These are phyloP conservation scores for Alternaria viburni DNA, from an alignment of 2,329 filamentous ascomycete genomes.

Conservation along the genomic window DNA sequence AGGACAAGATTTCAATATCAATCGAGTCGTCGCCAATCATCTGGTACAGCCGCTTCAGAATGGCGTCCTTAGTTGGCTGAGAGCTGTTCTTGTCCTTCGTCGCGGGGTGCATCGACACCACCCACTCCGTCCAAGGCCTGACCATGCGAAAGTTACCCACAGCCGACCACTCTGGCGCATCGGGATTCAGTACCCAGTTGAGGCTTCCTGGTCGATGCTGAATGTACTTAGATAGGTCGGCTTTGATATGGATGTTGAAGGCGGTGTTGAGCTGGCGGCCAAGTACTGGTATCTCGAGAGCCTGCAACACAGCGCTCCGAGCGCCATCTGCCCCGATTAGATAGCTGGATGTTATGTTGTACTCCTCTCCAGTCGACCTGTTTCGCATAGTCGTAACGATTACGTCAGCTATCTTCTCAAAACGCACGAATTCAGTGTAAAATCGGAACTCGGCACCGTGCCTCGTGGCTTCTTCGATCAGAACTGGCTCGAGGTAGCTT, in stretches of 20 bases:
- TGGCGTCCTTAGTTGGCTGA: neutral
- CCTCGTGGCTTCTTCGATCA: conserved; percentile 46
- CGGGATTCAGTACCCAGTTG: conserved; percentile 66
- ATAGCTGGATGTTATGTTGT: conserved; percentile 61
- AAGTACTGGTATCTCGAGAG: conserved; percentile 56
- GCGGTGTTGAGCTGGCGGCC: conserved; percentile 55
- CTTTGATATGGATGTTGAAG: conserved; percentile 58
- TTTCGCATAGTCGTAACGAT: conserved; percentile 34
- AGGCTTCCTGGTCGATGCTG: conserved; percentile 62
- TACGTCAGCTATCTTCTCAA: conserved; percentile 26
- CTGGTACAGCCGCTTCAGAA: conserved; percentile 11
- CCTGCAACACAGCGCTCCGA: conserved; percentile 54
- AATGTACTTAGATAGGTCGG: conserved; percentile 59
- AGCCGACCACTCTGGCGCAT: conserved; percentile 49
- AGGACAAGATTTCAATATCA: conserved; percentile 3
- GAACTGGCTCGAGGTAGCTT: conserved; percentile 51
- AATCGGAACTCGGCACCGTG: conserved; percentile 51
- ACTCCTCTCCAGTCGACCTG: conserved; percentile 45
- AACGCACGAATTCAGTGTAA: conserved; percentile 44
- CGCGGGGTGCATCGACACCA: conserved; percentile 20
- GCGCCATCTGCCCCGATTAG: conserved; percentile 66
- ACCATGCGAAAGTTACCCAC: conserved; percentile 60
- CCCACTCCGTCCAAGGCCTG: conserved; percentile 68
- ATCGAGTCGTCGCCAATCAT: conserved; percentile 15
- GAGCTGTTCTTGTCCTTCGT: conserved; percentile 1